Base-by-base conservation (phyloP, 176 grass and related monocot species). In the Pharus latifolius region DNA sequence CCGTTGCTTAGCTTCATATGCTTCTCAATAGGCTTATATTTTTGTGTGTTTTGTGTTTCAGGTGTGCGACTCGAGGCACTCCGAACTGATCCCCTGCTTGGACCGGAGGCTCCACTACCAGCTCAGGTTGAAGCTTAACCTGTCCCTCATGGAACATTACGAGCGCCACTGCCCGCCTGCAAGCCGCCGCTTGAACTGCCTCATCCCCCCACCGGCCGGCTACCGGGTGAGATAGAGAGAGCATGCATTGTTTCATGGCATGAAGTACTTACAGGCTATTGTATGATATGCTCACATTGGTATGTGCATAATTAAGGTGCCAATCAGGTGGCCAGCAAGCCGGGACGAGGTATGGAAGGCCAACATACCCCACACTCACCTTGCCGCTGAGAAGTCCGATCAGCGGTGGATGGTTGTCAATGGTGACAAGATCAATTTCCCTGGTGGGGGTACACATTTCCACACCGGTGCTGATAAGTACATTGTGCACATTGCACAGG, bases 371-470 rank as follows among this genome's bases (percentile, higher is more conserved):
- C 90, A 93, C 60, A 75, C 90, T 0, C 85, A 86, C 72, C 90
- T 93, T 7, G 90, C 85, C 1, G 49, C 74, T 0, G 90, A 93
- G 82, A 93, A 93, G 60, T 93, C 85, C 0, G 90, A 93, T 50
- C 90, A 93, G 79, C 41, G 90, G 60, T 93, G 90, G 90, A 93
- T 93, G 90, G 78, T 85, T 41, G 78, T 86, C 26, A 86, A 93
- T 51, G 82, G 85, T 10, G 75, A 80, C 32, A 93, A 83, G 76
- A 93, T 93, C 70, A 93, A 85, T 52, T 93, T 93, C 33, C 90
- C 90, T 8, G 85, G 90, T 5, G 90, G 90, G 2, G 90, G 90
- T 13, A 93, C 90, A 22, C 90, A 93, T 40, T 93, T 93, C 46
- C 90, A 89, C 67, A 15, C 34, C 28, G 90, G 90, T 27, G 90